phyloP scores from a whole-genome alignment of 345 rosid genomes.

The Moringa oleifera region DNA sequence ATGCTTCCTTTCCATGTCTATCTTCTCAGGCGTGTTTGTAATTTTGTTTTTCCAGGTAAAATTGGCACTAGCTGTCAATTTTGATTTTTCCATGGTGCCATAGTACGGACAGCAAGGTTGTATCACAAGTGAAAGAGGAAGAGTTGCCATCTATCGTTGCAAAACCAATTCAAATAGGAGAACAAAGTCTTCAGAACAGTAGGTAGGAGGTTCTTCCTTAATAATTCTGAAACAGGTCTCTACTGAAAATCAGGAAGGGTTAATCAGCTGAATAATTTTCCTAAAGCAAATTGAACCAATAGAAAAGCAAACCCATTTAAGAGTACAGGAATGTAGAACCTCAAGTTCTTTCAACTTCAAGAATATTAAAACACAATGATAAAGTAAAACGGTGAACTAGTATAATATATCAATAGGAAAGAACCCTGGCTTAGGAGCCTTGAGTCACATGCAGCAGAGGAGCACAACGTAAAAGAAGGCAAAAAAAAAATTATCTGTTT shows the following conservation, averaged over 20 bases:
- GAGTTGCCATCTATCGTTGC: conserved; percentile 41
- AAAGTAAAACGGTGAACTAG: neutral
- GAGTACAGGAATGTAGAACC: neutral
- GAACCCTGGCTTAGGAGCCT: neutral
- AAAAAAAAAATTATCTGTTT: too few species aligned
- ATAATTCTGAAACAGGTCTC: conserved; percentile 18
- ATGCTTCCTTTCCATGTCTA: conserved; percentile 21
- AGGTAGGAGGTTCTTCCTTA: conserved; percentile 3
- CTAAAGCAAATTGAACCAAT: neutral
- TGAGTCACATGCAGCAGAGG: neutral
- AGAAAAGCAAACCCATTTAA: too few species aligned
- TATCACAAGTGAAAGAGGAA: conserved; percentile 31
- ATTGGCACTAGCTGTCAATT: conserved; percentile 20
- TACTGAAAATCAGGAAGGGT: conserved; percentile 4
- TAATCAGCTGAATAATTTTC: neutral
- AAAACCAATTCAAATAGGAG: conserved; percentile 8
- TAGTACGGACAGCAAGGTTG: conserved; percentile 25
- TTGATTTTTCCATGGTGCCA: conserved; percentile 33
- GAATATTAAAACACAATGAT: too few species aligned
- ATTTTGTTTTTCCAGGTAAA: conserved; percentile 19
- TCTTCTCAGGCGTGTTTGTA: conserved; percentile 18
- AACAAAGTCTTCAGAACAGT: conserved; percentile 14
- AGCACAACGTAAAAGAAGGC: neutral
- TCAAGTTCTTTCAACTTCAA: neutral
- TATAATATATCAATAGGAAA: neutral